Evolutionary conservation across 345 rosid species (phyloP), one percentile per base, ranked within the genome.

Genomic region (Toxicodendron radicans): DNA sequence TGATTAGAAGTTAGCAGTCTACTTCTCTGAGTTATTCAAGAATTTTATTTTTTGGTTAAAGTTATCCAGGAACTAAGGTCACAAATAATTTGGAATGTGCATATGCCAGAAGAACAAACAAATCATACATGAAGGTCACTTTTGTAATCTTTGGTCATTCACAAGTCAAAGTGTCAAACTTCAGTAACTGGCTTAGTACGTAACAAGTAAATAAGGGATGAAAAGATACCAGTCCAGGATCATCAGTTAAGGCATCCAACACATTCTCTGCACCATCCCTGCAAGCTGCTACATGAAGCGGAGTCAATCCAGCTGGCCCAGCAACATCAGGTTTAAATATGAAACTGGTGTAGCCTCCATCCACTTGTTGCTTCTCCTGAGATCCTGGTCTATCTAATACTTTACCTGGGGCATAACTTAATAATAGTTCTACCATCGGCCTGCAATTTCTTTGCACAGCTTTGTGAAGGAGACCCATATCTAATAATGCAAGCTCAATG

Each of bases 211-310:
- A 2, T 9, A 41, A 68, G 41, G 67, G 64, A 65, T 33, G 11
- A 64, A 38, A 64, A 52, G 21, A 68, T 84, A 90, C 95, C 89
- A 23, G 72, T 82, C 82, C 86, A 58, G 92, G 92, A 83, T 88
- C 95, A 75, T 82, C 75, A 17, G 90, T 90, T 74, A 90, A 84
- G 70, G 92, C 88, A 73, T 88, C 91, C 79, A 88, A 54, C 46
- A 90, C 82, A 33, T 76, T 77, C 78, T 88, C 91, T 21, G 83
- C 85, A 45, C 86, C 89, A 78, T 80, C 87, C 72, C 20, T 81
- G 60, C 90, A 83, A 33, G 95, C 92, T 9, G 90, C 92, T 35
- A 88, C 61, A 72, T 90, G 95, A 75, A 90, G 92, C 78, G 95
- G 95, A 57, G 95, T 90, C 87, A 88, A 82, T 64, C 92, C 91